Evolutionary conservation across 257 asterid species (phyloP), one percentile per base, ranked within the genome.

Genomic region (Orobanche coerulescens): DNA sequence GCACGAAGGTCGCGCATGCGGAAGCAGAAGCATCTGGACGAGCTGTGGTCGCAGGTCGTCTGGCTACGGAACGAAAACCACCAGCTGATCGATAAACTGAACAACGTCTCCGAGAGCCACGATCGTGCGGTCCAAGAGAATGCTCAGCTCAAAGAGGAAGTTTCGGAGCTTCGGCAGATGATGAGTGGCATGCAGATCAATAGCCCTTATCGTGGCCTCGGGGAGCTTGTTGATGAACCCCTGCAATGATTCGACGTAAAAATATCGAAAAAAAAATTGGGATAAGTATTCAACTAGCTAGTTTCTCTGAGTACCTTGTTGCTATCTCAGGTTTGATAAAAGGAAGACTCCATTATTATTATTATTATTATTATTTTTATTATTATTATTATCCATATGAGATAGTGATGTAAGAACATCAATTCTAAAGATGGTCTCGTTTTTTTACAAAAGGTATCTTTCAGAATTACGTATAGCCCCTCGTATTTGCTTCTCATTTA

Each of bases 1-100:
- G 97, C 97, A 2, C 58, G 95, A 11, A 37, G 97, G 26, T 87
- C 96, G 2, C 88, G 97, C 4, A 80, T 91, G 92, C 89, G 97
- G 31, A 90, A 87, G 78, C 96, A 85, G 49, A 87, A 64, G 71
- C 97, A 87, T 23, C 66, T 91, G 33, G 90, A 84, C 22, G 98
- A 85, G 84, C 96, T 91, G 1, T 82, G 96, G 94, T 79, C 98
- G 6, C 98, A 82, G 61, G 88, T 91, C 5, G 67, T 83, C 3
- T 82, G 87, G 82, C 86, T 91, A 28, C 70, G 86, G 3, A 82
- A 80, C 24, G 96, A 91, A 84, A 91, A 91, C 34, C 90, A 79
- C 23, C 81, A 77, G 14, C 88, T 91, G 64, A 55, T 82, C 0
- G 84, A 85, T 7, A 82, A 78, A 64, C 78, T 91, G 39, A 85